Base-by-base conservation (phyloP, 805 yeast species). In the Wickerhamomyces bisporus region DNA sequence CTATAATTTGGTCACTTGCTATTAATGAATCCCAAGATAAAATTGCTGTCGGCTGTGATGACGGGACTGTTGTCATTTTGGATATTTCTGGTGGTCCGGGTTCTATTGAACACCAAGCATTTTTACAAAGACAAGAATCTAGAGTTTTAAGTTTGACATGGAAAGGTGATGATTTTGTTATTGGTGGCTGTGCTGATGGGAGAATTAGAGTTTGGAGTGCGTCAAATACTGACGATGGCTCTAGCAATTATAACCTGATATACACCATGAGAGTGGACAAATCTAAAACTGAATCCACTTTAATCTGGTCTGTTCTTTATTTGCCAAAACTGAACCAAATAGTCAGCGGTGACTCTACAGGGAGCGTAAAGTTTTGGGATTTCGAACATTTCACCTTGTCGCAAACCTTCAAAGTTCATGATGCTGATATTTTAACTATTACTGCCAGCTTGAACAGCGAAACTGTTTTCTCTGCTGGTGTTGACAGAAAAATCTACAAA, bases 101-200 rank as follows among this genome's bases (percentile, higher is more conserved):
- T 10, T 73, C 73, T 16, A 65, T 91, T 49, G 96, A 86, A 56
- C 87, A 82, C 57, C 81, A 74, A 40, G 62, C 71, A 20, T 77
- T 87, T 36, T 69, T 93, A 43, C 93, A 85, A 61, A 75, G 95
- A 63, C 94, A 86, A 56, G 87, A 81, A 39, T 74, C 87, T 33
- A 72, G 96, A 57, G 82, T 93, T 1, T 67, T 93, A 52, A 73
- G 86, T 39, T 58, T 93, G 30, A 73, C 84, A 38, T 93, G 96
- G 94, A 73, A 73, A 41, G 73, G 71, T 15, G 71, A 81, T 47
- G 74, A 74, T 7, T 64, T 70, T 43, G 64, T 93, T 26, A 75
- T 87, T 28, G 97, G 96, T 35, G 98, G 98, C 11, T 93, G 98
- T 61, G 86, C 96, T 2, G 98, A 93, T 60, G 98, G 96, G 17